These are phyloP conservation scores for Nicotiana knightiana DNA, from an alignment of 257 asterid genomes.

Conservation along the genomic window DNA sequence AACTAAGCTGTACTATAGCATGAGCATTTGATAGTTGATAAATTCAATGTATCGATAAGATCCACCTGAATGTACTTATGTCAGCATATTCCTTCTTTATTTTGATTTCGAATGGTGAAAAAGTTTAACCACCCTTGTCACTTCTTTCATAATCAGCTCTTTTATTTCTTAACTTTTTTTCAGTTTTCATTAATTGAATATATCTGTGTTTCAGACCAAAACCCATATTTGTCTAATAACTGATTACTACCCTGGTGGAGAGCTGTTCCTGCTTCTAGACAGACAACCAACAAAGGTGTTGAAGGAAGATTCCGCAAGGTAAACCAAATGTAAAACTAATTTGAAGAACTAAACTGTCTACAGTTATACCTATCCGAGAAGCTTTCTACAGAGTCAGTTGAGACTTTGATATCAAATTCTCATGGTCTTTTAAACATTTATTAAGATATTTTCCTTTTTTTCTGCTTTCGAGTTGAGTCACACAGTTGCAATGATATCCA, in stretches of 20 bases:
- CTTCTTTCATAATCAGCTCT: not conserved
- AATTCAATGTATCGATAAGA: not conserved
- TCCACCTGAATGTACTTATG: not conserved
- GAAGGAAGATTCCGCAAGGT: constrained; percentile 93
- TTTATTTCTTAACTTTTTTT: not conserved
- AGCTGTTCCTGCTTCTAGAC: constrained; percentile 82
- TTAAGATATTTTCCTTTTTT: not conserved
- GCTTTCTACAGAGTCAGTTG: not conserved
- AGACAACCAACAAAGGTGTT: constrained; percentile 78
- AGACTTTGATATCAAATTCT: not conserved
- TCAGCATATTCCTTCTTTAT: not conserved
- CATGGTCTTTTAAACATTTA: not conserved
- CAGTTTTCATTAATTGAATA: constrained; percentile 12
- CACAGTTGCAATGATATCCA: not conserved
- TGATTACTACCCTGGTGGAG: constrained; percentile 92
- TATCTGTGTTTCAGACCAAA: constrained; percentile 54
- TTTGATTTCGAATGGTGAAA: not conserved
- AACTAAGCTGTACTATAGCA: not conserved
- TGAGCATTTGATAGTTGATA: not conserved
- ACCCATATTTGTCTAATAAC: constrained; percentile 89
- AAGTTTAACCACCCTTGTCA: not conserved
- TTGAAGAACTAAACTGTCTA: not conserved
- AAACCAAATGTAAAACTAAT: not conserved
- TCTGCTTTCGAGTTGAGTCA: not conserved
- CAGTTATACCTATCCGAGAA: not conserved